Evolutionary conservation across 352 stramenopile species (phyloP).

Genomic region (Phytophthora pinifolia): DNA sequence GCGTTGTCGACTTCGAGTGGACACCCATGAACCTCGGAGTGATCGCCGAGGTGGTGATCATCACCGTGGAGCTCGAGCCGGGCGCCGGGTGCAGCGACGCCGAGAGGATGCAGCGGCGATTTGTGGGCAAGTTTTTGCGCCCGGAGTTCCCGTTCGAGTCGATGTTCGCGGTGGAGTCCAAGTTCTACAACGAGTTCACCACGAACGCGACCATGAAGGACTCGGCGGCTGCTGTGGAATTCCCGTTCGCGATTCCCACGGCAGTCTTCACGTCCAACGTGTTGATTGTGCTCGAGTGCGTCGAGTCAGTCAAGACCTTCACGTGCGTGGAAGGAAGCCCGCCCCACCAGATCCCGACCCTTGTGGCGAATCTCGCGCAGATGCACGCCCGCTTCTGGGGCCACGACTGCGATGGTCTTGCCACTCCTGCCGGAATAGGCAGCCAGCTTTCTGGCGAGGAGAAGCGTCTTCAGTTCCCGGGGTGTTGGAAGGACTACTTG

Average conservation of each 20-base stretch:
- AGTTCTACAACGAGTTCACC: slow-evolving; percentile 63
- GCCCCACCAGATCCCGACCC: slow-evolving; percentile 32
- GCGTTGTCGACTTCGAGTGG: slow-evolving; percentile 55
- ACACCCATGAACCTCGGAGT: slow-evolving; percentile 72
- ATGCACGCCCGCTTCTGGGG: slow-evolving; percentile 67
- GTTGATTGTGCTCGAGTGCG: slow-evolving; percentile 70
- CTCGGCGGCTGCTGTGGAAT: slow-evolving; percentile 17
- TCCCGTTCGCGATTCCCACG: slow-evolving; percentile 61
- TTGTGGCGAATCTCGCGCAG: slow-evolving; percentile 57
- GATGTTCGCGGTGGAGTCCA: slow-evolving; percentile 82
- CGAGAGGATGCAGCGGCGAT: slow-evolving; percentile 23
- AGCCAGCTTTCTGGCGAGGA: slow-evolving; percentile 59
- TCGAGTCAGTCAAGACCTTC: slow-evolving; percentile 48
- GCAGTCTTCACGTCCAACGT: slow-evolving; percentile 67
- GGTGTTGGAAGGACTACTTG: slow-evolving; percentile 51
- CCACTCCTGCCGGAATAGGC: slow-evolving; percentile 61
- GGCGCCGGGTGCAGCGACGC: slow-evolving; percentile 2
- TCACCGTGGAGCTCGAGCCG: slow-evolving; percentile 36
- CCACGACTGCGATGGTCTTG: slow-evolving; percentile 44
- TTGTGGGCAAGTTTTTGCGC: slow-evolving; percentile 78
- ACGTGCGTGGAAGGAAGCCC: slow-evolving; percentile 74
- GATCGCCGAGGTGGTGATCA: slow-evolving; percentile 73
- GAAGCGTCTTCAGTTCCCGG: slow-evolving; percentile 68
- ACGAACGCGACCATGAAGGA: slow-evolving; percentile 22
- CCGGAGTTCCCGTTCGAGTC: slow-evolving; percentile 79